Base-by-base conservation (phyloP, 345 rosid species). In the Boechera retrofracta region DNA sequence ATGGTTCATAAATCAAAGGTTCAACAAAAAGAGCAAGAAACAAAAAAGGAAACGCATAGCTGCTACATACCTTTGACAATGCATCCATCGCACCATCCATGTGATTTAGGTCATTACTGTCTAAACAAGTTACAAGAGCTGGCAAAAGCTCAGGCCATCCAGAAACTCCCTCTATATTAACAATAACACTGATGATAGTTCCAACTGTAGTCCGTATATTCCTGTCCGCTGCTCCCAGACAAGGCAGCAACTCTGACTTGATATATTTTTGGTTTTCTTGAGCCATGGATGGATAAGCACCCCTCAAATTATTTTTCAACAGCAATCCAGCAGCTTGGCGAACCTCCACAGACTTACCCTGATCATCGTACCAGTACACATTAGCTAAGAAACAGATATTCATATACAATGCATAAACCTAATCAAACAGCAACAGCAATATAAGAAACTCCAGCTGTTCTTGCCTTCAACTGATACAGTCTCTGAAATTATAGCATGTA, bases 51-150 rank as follows among this genome's bases (percentile, higher is more conserved):
- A 64, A 26, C 18, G 5, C 33, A 62, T 35, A 76, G 62, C 53
- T 21, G 51, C 52, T 10, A 64, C 67, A 79, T 81, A 92, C 98
- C 99, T 92, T 96, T 13, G 97, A 93, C 74, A 93, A 79, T 10
- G 98, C 96, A 84, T 96, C 99, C 97, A 93, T 91, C 2, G 96
- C 98, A 63, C 99, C 99, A 83, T 92, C 98, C 97, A 93, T 96
- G 77, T 89, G 98, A 83, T 93, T 85, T 4, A 83, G 66, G 26
- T 91, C 94, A 84, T 89, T 87, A 80, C 98, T 88, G 62, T 96
- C 98, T 84, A 96, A 78, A 79, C 97, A 93, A 78, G 82, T 77
- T 10, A 88, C 84, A 39, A 93, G 90, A 74, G 93, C 97, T 77
- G 89, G 90, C 77, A 95, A 81, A 72, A 95, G 77, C 83, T 95